These are phyloP conservation scores for Aspergillus carlsbadensis DNA, from an alignment of 495 filamentous ascomycete genomes.

Conservation along the genomic window DNA sequence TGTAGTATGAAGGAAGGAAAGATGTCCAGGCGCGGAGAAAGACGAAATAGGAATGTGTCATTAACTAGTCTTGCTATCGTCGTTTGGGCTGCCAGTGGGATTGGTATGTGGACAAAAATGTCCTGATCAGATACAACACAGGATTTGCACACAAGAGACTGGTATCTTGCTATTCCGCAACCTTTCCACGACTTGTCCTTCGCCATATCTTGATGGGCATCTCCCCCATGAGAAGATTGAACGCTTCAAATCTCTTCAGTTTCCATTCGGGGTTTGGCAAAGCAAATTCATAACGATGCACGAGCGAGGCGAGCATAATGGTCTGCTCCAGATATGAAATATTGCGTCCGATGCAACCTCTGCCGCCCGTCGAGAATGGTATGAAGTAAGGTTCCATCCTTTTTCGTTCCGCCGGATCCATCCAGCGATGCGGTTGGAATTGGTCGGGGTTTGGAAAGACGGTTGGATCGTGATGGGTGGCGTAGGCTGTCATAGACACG, in stretches of 20 bases:
- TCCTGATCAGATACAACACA: no score
- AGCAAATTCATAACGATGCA: constrained; percentile 35
- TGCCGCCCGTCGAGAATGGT: constrained; percentile 35
- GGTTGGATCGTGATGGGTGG: constrained; percentile 21
- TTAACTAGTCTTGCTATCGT: no score
- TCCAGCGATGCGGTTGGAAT: constrained; percentile 29
- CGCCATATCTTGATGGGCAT: not conserved
- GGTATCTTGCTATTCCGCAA: no score
- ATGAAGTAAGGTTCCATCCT: constrained; percentile 33
- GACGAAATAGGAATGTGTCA: no score
- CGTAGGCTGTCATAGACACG: constrained; percentile 24
- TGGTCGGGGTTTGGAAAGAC: constrained; percentile 25
- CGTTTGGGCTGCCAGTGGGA: no score
- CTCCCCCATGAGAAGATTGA: not conserved
- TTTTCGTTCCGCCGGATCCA: constrained; percentile 23
- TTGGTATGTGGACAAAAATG: no score
- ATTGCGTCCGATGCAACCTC: constrained; percentile 15
- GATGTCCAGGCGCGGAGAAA: no score
- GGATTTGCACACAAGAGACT: no score
- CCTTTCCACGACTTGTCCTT: no score
- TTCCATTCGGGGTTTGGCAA: constrained; percentile 18
- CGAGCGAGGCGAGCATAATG: constrained; percentile 28
- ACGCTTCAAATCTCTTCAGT: not conserved
- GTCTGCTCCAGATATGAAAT: constrained; percentile 38
- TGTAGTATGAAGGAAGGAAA: no score